These are phyloP conservation scores for Claviceps sp. DNA, from an alignment of 2,329 filamentous ascomycete species.

Conservation along the genomic window DNA sequence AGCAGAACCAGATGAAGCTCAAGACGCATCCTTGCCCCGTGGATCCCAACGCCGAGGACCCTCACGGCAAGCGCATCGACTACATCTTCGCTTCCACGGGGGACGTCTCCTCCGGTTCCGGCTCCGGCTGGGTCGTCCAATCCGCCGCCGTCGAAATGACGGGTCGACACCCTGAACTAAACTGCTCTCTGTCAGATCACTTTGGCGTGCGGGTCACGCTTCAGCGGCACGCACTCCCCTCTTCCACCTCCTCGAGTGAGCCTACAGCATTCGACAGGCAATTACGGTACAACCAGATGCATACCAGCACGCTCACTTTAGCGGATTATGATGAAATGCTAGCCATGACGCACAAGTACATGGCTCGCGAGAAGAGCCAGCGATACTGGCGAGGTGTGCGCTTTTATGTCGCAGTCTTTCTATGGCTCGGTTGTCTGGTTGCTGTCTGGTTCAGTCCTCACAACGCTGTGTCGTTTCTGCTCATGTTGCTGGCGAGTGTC, in stretches of 20 bases:
- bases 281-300: slow-evolving; percentile 15
- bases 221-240: slow-evolving; percentile 27
- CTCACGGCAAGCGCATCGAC: slow-evolving; percentile 73
- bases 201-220: slow-evolving; percentile 82
- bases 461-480: slow-evolving; percentile 65
- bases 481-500: slow-evolving; percentile 69
- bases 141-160: slow-evolving; percentile 65
- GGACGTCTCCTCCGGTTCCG: slow-evolving; percentile 17
- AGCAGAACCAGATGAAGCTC: slow-evolving; percentile 53
- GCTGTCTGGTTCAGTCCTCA: slow-evolving; percentile 75
- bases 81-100: slow-evolving; percentile 75
- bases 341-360: slow-evolving; percentile 54
- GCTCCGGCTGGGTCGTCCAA: slow-evolving; percentile 51
- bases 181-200: slow-evolving; percentile 86
- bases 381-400: slow-evolving; percentile 58
- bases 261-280: slow-evolving; percentile 18
- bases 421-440: slow-evolving; percentile 62
- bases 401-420: slow-evolving; percentile 52
- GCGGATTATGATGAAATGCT: slow-evolving; percentile 53
- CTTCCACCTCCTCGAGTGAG: slow-evolving; percentile 5
- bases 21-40: slow-evolving; percentile 44
- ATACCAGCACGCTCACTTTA: slow-evolving; percentile 10
- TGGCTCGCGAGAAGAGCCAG: slow-evolving; percentile 56
- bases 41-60: slow-evolving; percentile 53
- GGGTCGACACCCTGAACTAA: slow-evolving; percentile 63